Conservation (phyloP, 495 filamentous ascomycete genomes). For the Aspergillus coremiiformis region DNA sequence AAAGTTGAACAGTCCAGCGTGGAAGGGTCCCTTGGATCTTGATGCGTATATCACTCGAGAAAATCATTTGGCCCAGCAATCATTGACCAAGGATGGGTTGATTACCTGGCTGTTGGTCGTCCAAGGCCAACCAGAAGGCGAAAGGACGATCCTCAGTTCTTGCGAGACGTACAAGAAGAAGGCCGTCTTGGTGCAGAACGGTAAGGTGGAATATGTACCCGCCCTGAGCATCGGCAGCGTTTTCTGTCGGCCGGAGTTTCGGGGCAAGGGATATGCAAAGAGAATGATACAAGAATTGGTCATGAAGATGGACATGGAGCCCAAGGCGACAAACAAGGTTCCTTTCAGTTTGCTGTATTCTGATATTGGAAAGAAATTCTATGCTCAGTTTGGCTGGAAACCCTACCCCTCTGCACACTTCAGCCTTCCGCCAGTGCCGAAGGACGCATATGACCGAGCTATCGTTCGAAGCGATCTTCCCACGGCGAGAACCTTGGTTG, state of each 20-base stretch:
- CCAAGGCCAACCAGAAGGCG: conserved; percentile 32
- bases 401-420: conserved; percentile 66
- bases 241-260: conserved; percentile 63
- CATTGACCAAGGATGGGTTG: conserved; percentile 63
- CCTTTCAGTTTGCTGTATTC: conserved; percentile 77
- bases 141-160: conserved; percentile 62
- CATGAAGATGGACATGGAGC: conserved; percentile 41
- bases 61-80: conserved; percentile 56
- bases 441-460: conserved; percentile 13
- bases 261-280: conserved; percentile 72
- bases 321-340: conserved; percentile 27
- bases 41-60: conserved; percentile 75
- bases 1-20: conserved; percentile 60
- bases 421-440: conserved; percentile 44
- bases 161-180: conserved; percentile 81
- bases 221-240: conserved; percentile 82
- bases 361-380: conserved; percentile 93
- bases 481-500: conserved; percentile 18
- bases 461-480: conserved; percentile 7
- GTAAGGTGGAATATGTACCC: conserved; percentile 54
- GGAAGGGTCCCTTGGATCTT: conserved; percentile 60
- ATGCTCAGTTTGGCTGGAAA: conserved; percentile 74
- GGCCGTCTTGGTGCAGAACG: conserved; percentile 48
- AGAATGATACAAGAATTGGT: conserved; percentile 57
- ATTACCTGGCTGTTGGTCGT: conserved; percentile 84